Base-by-base conservation (phyloP, 805 yeast species). In the Barnettozyma pratensis region DNA sequence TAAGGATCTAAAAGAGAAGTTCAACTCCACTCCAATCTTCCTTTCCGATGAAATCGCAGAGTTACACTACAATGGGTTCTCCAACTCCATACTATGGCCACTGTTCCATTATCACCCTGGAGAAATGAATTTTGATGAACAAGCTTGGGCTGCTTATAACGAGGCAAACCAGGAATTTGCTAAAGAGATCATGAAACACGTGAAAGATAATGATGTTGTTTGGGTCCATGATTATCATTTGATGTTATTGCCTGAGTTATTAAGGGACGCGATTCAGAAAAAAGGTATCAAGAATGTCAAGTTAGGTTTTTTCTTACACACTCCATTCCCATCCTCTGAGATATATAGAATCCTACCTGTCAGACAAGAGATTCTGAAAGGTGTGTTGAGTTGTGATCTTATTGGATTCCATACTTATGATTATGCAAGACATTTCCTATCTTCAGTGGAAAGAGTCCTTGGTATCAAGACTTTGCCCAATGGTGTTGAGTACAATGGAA, bases 331-430 rank as follows among this genome's bases (percentile, higher is more conserved):
- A 11, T 87, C 96, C 9, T 84, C 95, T 48, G 99, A 94, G 64
- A 92, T 94, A 52, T 94, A 94, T 71, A 76, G 99, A 63, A 91
- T 95, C 48, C 73, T 94, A 58, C 99, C 99, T 0, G 99, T 95
- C 12, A 77, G 99, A 68, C 81, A 84, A 57, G 98, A 95, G 66
- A 89, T 94, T 45, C 71, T 94, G 58, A 80, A 79, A 53, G 99
- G 99, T 48, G 96, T 94, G 3, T 72, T 94, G 62, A 85, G 94
- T 59, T 92, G 98, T 70, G 96, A 94, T 64, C 75, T 95, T 59
- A 82, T 94, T 61, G 99, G 99, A 0, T 94, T 94, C 77, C 99
- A 94, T 67, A 94, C 99, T n/a, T 95, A 94, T 66, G 99, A 94
- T 66, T 94, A 94, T 62, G 98, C 96, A 10, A 77, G 99, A 58